Conservation (phyloP, 352 stramenopile species). For the Pythium apleroticum region DNA sequence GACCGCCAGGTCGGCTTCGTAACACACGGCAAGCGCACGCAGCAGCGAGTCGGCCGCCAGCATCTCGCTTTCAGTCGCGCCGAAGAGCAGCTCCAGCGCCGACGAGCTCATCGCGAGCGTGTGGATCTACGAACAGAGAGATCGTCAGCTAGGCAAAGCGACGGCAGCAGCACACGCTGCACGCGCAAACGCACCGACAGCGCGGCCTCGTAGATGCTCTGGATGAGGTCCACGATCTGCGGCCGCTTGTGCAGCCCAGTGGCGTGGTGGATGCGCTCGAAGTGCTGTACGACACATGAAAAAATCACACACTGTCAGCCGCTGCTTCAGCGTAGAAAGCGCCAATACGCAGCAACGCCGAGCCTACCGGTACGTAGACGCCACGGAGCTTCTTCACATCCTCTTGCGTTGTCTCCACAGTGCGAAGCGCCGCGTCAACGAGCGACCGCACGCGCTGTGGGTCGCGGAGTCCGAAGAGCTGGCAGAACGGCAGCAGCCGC, state of each 20-base stretch:
- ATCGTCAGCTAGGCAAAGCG: not conserved
- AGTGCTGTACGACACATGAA: conserved; percentile 38
- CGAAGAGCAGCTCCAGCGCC: conserved; percentile 34
- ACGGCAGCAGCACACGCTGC: not conserved
- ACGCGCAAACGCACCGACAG: conserved; percentile 36
- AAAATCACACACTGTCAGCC: not conserved
- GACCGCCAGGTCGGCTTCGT: conserved; percentile 51
- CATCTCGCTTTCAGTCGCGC: conserved; percentile 27
- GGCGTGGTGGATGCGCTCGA: conserved; percentile 33
- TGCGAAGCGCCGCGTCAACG: conserved; percentile 1
- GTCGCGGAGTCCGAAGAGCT: conserved; percentile 33
- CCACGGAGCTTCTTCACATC: conserved; percentile 16
- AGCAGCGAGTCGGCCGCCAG: conserved; percentile 40
- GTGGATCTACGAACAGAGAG: conserved; percentile 12
- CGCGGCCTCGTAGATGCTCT: conserved; percentile 42
- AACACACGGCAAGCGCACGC: conserved; percentile 49
- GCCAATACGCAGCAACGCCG: no score
- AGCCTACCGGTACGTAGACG: conserved; percentile 37
- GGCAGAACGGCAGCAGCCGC: conserved; percentile 59
- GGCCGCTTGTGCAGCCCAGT: conserved; percentile 30
- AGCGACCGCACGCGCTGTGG: conserved; percentile 6
- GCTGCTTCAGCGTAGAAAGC: no score
- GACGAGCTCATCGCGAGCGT: conserved; percentile 28
- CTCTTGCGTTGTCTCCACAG: conserved; percentile 29
- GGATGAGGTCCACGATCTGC: conserved; percentile 45